Evolutionary conservation across 2,329 filamentous ascomycete genomes (phyloP), one percentile per base, ranked within the genome.

Genomic region (Aschersonia sp.): DNA sequence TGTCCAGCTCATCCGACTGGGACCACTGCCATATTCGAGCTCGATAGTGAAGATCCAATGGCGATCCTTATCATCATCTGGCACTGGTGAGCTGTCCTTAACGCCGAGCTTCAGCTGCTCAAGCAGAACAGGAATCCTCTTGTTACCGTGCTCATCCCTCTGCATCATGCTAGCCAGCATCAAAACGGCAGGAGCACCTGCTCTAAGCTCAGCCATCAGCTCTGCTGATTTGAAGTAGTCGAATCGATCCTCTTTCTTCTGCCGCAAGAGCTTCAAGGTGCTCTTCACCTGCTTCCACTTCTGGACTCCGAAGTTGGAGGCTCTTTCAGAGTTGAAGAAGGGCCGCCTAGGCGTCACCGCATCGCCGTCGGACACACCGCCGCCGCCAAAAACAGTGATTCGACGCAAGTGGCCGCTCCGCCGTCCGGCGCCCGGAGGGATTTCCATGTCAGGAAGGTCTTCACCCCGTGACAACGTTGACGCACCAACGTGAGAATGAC

Each of bases 101-200:
- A 98, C 84, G 49, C 77, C 80, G 50, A 98, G 74, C 62, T 94
- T 95, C 50, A 98, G 74, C 67, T 98, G 92, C 63, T 98, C 92
- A 6, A 98, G 74, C 4, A 98, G 76, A 47, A 98, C 88, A 0
- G 92, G 92, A 49, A 98, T 95, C 50, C 89, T 81, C 66, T 87
- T 92, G 65, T 94, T 92, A 45, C 90, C 88, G 57, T 95, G 87
- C 64, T 98, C 92, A 56, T 98, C 92, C 49, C 92, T 78, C 66
- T 97, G 92, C 56, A 97, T 92, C 86, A 97, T 95, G 59, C 89
- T 95, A 6, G 92, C 92, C 46, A 98, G 70, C 65, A 98, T 94
- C 49, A 98, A 71, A 22, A 90, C 92, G 30, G 92, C 92, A 4
- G 92, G 92, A 1, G 89, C 87, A 47, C 88, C 92, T 42, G 92